phyloP scores from a whole-genome alignment of 257 asterid species.

The Linaria vulgaris region DNA sequence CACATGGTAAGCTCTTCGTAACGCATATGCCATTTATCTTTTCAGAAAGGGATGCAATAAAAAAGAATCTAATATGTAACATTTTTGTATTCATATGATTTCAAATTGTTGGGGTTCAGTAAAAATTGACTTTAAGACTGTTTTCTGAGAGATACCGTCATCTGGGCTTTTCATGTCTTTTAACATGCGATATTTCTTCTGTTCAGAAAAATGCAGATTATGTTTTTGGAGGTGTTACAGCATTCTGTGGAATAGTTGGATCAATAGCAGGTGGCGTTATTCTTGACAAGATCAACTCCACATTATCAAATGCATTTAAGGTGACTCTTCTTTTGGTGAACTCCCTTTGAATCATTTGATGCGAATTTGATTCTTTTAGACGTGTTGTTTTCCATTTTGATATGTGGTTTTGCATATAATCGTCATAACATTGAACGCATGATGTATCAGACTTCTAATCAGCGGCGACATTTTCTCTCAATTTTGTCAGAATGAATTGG shows the following conservation, averaged over 20 bases:
- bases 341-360: constrained; percentile 10
- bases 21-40: constrained; percentile 9
- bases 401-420: background rate
- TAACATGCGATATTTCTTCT: constrained; percentile 22
- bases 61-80: background rate
- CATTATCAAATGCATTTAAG: constrained; percentile 89
- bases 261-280: constrained; percentile 84
- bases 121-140: no score
- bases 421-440: constrained; percentile 15
- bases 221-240: constrained; percentile 84
- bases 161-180: background rate
- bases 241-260: constrained; percentile 80
- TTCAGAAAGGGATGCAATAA: background rate
- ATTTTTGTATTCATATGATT: constrained; percentile 6
- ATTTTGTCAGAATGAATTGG: background rate
- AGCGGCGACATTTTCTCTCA: background rate
- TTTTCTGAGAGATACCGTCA: no score
- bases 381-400: background rate
- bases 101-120: no score
- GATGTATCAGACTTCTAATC: no score
- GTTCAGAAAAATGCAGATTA: constrained; percentile 79
- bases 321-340: constrained; percentile 31
- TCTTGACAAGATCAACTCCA: constrained; percentile 72
- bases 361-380: background rate
- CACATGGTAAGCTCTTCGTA: constrained; percentile 66